Evolutionary conservation across 2,329 filamentous ascomycete species (phyloP).

Genomic region (Exophiala spinifera): DNA sequence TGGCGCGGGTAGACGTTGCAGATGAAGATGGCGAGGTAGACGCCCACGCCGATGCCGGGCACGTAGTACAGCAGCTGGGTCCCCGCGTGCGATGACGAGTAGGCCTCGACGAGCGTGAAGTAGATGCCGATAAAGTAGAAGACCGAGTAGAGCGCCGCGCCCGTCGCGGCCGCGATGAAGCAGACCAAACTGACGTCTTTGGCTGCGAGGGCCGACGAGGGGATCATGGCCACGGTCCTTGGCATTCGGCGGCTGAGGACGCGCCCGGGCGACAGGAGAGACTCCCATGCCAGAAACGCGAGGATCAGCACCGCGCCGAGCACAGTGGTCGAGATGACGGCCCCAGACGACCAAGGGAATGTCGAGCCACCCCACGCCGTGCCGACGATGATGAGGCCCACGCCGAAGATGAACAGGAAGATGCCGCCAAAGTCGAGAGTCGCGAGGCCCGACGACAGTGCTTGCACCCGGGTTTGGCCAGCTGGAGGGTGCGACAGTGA

Average conservation of each 20-base stretch:
- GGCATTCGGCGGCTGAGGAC: slow-evolving; percentile 50
- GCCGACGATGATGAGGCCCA: slow-evolving; percentile 45
- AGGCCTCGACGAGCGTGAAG: slow-evolving; percentile 60
- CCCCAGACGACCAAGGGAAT: slow-evolving; percentile 44
- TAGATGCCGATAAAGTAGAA: slow-evolving; percentile 69
- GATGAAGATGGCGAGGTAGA: slow-evolving; percentile 56
- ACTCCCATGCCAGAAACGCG: slow-evolving; percentile 41
- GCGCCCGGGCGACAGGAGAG: slow-evolving; percentile 51
- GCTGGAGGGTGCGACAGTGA: slow-evolving; percentile 22
- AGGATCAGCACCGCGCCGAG: slow-evolving; percentile 39
- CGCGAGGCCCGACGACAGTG: slow-evolving; percentile 48
- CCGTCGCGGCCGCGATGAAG: slow-evolving; percentile 59
- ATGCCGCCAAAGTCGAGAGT: slow-evolving; percentile 52
- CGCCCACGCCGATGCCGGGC: slow-evolving; percentile 60
- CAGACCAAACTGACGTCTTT: slow-evolving; percentile 62
- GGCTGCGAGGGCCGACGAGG: slow-evolving; percentile 56
- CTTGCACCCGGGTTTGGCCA: slow-evolving; percentile 26
- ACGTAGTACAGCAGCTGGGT: slow-evolving; percentile 61
- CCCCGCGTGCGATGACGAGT: slow-evolving; percentile 51
- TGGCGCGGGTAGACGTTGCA: slow-evolving; percentile 62
- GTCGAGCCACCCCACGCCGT: slow-evolving; percentile 43
- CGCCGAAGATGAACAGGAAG: slow-evolving; percentile 42
- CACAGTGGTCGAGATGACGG: slow-evolving; percentile 39
- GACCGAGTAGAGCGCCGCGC: slow-evolving; percentile 53
- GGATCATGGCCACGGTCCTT: slow-evolving; percentile 61